Base-by-base conservation (phyloP, 2,329 filamentous ascomycete species). In the Sordariomycetes sp. region DNA sequence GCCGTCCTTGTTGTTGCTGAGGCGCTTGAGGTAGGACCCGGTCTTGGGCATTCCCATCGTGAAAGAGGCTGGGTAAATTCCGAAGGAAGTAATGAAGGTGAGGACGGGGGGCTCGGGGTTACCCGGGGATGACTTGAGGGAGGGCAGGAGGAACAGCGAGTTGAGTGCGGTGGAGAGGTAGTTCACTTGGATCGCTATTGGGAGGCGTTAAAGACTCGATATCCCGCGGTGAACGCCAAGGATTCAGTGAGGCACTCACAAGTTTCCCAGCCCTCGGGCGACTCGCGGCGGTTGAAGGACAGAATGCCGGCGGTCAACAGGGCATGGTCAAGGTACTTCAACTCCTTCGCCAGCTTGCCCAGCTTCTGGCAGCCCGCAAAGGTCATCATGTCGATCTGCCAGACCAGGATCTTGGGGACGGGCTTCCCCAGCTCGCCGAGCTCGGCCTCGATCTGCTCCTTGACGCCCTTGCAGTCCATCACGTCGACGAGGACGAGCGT, bases 211-310 rank as follows among this genome's bases (percentile, higher is more conserved):
- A 34, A 3, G 14, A 18, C 57, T 60, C 50, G 61, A 54, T 55
- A 55, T 12, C 14, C 25, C 37, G 12, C 56, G 3, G 18, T 6
- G 46, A 18, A 46, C 34, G 25, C 37, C 11, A 7, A 28, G 34
- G 48, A 28, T 14, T 18, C 25, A 53, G 43, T 52, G 25, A 18
- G 43, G 16, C 22, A 65, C 69, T 64, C 59, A 69, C 68, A 69
- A 1, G 68, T 71, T 65, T 72, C 70, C 70, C 70, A 72, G 50
- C 70, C 71, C 59, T 72, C 70, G 6, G 70, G 69, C 8, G 70
- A 72, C 57, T 68, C 65, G 59, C 66, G 67, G 40, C 69, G 67
- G 25, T 70, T 61, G 22, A 72, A 72, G 22, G 70, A 61, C 3
- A 72, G 63, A n/a, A 72, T 71, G 0, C 70, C 71, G 10, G 70